Percentiles rank a stretch among this genome's conserved stretches.
Conservation (phyloP, 2,329 filamentous ascomycete species). For the Colletotrichum spaethianum region DNA sequence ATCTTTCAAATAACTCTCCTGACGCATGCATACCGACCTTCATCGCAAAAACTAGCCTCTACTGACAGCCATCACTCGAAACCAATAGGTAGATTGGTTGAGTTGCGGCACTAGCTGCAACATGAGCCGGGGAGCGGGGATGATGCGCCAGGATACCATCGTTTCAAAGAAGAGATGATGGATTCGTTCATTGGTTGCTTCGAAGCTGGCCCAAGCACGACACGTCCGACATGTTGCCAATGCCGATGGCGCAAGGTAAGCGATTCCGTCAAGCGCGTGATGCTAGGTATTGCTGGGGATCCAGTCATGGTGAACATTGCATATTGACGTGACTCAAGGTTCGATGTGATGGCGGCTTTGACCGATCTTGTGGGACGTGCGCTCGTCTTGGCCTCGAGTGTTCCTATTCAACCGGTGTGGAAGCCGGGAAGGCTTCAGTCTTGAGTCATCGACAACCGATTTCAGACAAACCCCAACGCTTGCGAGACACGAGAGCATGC, state of each 20-base stretch:
- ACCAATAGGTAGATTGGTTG: slow-evolving; percentile 10
- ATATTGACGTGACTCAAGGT: slow-evolving; percentile 31
- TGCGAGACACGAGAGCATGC: slow-evolving; percentile 44
- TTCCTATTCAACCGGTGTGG: slow-evolving; percentile 45
- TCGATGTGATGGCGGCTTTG: slow-evolving; percentile 50
- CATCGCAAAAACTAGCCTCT: not conserved
- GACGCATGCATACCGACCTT: slow-evolving; percentile 4
- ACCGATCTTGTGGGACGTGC: slow-evolving; percentile 50
- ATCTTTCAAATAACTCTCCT: not conserved
- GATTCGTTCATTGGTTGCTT: slow-evolving; percentile 43
- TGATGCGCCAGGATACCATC: slow-evolving; percentile 25
- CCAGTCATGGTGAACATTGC: not conserved
- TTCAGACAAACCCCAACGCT: slow-evolving; percentile 36
- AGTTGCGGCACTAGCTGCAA: slow-evolving; percentile 19
- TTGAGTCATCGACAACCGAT: slow-evolving; percentile 39
- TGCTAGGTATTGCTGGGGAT: not conserved
- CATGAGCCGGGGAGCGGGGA: slow-evolving; percentile 28
- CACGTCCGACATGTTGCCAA: slow-evolving; percentile 45
- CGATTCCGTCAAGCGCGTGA: not conserved
- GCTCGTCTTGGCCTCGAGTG: slow-evolving; percentile 52
- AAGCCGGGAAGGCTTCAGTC: not conserved
- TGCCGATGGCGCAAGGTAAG: slow-evolving; percentile 45
- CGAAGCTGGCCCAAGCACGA: slow-evolving; percentile 28
- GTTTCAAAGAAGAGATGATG: slow-evolving; percentile 37
- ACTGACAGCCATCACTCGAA: not conserved